phyloP scores from a whole-genome alignment of 352 stramenopile species.

The Blastocystis sp. region DNA sequence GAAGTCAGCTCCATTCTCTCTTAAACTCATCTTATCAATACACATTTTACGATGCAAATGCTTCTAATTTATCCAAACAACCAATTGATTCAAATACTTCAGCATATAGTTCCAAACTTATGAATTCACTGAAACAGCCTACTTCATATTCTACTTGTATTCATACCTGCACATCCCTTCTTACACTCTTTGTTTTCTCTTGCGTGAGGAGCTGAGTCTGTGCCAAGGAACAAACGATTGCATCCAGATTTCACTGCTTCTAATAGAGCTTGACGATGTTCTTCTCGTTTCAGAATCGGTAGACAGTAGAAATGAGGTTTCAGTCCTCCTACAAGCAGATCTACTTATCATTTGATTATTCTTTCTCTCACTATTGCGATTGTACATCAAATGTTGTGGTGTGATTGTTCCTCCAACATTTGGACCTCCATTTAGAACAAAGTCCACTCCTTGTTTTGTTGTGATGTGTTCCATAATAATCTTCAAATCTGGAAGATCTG shows the following conservation, averaged over 20 bases:
- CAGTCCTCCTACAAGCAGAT: slow-evolving; percentile 77
- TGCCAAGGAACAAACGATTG: slow-evolving; percentile 94
- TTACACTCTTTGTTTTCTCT: slow-evolving; percentile 80
- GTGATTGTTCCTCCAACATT: slow-evolving; percentile 95
- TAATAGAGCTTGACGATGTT: slow-evolving; percentile 80
- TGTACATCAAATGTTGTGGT: slow-evolving; percentile 97
- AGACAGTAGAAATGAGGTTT: slow-evolving; percentile 98
- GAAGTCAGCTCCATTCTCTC: slow-evolving; percentile 86
- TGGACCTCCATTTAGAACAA: slow-evolving; percentile 75
- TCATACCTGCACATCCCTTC: slow-evolving; percentile 66
- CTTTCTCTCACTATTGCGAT: slow-evolving; percentile 77
- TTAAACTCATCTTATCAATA: background rate
- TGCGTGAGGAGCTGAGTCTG: slow-evolving; percentile 90
- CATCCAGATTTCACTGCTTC: slow-evolving; percentile 79
- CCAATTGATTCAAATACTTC: slow-evolving; percentile 87
- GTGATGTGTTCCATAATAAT: slow-evolving; percentile 99
- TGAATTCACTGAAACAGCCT: slow-evolving; percentile 90
- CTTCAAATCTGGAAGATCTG: slow-evolving; percentile 84
- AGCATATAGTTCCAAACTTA: slow-evolving; percentile 89
- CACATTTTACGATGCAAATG: slow-evolving; percentile 74
- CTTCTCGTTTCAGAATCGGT: slow-evolving; percentile 93
- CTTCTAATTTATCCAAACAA: slow-evolving; percentile 83
- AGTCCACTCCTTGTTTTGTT: slow-evolving; percentile 87
- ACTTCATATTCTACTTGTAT: slow-evolving; percentile 75
- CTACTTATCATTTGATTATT: slow-evolving; percentile 52